phyloP scores from a whole-genome alignment of 2,329 filamentous ascomycete species.

The Fusarium sp. region DNA sequence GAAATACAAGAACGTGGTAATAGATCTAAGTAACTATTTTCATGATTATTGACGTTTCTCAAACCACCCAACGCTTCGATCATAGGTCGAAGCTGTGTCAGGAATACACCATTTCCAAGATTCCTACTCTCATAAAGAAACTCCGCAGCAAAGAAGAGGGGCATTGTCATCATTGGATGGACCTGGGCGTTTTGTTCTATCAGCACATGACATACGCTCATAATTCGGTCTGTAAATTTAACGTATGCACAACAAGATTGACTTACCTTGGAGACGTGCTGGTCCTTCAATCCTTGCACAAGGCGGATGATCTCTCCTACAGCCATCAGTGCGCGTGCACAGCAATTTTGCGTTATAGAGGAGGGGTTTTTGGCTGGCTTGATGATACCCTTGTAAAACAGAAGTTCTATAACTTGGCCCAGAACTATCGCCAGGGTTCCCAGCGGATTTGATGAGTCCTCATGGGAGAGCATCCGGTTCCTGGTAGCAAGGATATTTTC shows the following conservation, averaged over 20 bases:
- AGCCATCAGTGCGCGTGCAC: background rate
- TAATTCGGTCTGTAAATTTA: background rate
- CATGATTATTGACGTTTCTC: background rate
- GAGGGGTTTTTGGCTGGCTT: background rate
- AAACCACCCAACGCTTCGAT: background rate
- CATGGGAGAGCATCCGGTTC: background rate
- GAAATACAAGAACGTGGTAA: background rate
- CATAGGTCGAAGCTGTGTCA: background rate
- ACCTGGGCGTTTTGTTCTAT: background rate
- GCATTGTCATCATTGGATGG: background rate
- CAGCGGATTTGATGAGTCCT: background rate
- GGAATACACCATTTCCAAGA: background rate
- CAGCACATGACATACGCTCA: background rate
- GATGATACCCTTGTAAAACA: background rate
- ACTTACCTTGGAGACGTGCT: background rate
- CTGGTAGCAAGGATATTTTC: background rate
- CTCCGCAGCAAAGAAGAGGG: background rate
- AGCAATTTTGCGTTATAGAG: background rate
- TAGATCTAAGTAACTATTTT: background rate
- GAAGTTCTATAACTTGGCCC: background rate
- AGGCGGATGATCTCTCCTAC: background rate
- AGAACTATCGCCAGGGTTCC: background rate
- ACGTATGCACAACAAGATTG: background rate
- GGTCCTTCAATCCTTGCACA: background rate
- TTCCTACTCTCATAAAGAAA: background rate